Evolutionary conservation across 108 stramenopile species (phyloP).

Genomic region (Schizochytrium sp.): DNA sequence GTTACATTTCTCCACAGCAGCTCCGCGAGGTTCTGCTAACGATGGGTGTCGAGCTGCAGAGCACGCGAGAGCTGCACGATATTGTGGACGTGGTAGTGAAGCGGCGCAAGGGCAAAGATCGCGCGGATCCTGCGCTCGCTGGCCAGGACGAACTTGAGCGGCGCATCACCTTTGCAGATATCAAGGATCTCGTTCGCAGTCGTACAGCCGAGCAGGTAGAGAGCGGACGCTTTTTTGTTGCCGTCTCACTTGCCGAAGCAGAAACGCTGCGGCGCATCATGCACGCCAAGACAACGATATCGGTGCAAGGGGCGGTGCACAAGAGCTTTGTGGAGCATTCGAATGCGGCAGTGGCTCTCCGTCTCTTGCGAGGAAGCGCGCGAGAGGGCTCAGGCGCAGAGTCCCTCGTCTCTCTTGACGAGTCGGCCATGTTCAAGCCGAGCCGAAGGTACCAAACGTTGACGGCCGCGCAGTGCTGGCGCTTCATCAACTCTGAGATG

Average conservation of each 20-base stretch:
- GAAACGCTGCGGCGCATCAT: constrained; percentile 84
- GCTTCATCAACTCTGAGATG: constrained; percentile 85
- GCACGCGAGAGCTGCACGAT: constrained; percentile 66
- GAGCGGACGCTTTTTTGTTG: constrained; percentile 84
- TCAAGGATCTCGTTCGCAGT: constrained; percentile 72
- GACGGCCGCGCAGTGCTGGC: constrained; percentile 78
- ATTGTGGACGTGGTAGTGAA: constrained; percentile 58
- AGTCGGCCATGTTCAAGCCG: constrained; percentile 64
- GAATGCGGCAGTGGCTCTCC: constrained; percentile 27
- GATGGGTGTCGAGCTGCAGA: constrained; percentile 81
- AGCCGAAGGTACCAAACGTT: constrained; percentile 76
- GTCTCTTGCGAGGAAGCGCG: constrained; percentile 55
- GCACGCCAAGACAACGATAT: constrained; percentile 62
- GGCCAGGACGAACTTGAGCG: background rate
- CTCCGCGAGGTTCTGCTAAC: constrained; percentile 74
- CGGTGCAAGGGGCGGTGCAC: constrained; percentile 71
- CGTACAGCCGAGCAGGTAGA: constrained; percentile 77
- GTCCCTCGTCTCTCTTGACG: constrained; percentile 52
- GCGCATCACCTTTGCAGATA: constrained; percentile 61
- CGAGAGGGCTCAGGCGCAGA: background rate
- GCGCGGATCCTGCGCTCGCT: constrained; percentile 33
- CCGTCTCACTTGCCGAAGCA: constrained; percentile 82
- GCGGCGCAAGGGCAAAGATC: constrained; percentile 27
- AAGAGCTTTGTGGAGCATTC: constrained; percentile 56
- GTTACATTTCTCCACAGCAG: constrained; percentile 71